Evolutionary conservation across 169 alveolate species (phyloP).

Genomic region (Cryptosporidium ubiquitum): DNA sequence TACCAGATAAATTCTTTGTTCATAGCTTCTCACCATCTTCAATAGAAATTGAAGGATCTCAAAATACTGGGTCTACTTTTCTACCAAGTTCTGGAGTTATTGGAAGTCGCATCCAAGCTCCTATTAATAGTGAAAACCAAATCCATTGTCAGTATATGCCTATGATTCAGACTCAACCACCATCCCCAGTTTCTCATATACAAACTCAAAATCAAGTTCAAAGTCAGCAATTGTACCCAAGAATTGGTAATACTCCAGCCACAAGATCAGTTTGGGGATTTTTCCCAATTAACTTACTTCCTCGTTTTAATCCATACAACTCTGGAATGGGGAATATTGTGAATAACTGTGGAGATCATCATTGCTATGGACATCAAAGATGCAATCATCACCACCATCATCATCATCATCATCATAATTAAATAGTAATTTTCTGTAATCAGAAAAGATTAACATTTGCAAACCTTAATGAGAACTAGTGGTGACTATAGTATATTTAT

Average conservation of each 20-base stretch:
- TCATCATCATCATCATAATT: background rate
- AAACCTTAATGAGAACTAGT: too few relatives aligned
- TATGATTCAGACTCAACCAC: background rate
- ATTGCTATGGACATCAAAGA: background rate
- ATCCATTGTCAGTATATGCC: background rate
- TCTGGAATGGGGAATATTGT: slow-evolving; percentile 8
- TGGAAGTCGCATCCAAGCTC: slow-evolving; percentile 4
- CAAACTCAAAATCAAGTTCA: background rate
- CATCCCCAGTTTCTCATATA: background rate
- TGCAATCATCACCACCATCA: slow-evolving; percentile 22
- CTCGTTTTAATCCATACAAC: slow-evolving; percentile 59
- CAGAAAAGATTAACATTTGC: background rate
- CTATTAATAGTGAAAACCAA: background rate
- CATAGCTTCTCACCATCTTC: slow-evolving; percentile 1
- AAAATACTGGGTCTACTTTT: slow-evolving; percentile 32
- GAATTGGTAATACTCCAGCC: slow-evolving; percentile 14
- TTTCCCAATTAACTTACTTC: slow-evolving; percentile 37
- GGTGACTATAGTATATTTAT: too few relatives aligned
- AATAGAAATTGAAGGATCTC: background rate
- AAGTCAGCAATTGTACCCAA: slow-evolving; percentile 40
- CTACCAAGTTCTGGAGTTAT: slow-evolving; percentile 10
- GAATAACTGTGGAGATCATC: background rate
- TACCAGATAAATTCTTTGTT: slow-evolving; percentile 31
- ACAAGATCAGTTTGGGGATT: slow-evolving; percentile 71
- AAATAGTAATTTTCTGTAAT: background rate